Conservation (phyloP, 345 rosid species). For the Gossypium mustelinum region DNA sequence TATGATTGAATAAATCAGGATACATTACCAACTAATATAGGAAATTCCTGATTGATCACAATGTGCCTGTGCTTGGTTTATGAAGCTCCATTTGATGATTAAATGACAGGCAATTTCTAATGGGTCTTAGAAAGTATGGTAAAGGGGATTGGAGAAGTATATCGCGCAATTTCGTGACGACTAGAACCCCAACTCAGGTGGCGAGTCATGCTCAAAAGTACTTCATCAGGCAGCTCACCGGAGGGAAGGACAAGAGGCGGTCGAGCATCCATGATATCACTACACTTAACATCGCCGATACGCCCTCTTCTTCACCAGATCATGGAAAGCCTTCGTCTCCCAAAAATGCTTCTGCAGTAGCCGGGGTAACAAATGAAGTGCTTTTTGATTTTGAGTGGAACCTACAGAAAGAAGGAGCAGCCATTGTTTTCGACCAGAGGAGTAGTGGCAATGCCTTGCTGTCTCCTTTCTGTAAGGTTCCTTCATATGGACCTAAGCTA, state of each 20-base stretch:
- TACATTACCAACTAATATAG: no score
- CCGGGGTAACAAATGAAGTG: conserved; percentile 20
- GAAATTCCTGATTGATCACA: no score
- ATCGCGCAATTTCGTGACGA: conserved; percentile 77
- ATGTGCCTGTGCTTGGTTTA: not conserved
- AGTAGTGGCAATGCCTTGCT: conserved; percentile 28
- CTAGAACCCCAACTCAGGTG: conserved; percentile 93
- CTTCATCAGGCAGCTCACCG: conserved; percentile 81
- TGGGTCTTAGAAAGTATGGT: conserved; percentile 91
- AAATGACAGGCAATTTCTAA: conserved; percentile 69
- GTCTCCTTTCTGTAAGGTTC: conserved; percentile 45
- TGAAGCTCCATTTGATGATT: conserved; percentile 15
- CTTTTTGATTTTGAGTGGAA: no score
- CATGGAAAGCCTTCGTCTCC: conserved; percentile 30
- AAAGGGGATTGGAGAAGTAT: conserved; percentile 99
- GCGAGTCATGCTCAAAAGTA: conserved; percentile 99
- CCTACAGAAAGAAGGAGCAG: conserved; percentile 17
- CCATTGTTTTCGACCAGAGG: conserved; percentile 33
- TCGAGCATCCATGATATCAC: conserved; percentile 98
- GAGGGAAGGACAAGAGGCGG: conserved; percentile 94
- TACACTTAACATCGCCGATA: conserved; percentile 58
- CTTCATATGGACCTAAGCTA: conserved; percentile 50
- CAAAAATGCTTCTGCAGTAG: conserved; percentile 35
- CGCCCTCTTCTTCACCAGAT: conserved; percentile 40
- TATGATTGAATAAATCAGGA: no score